A percentile compares a stretch with the other conserved stretches of the same genome.
phyloP scores from a whole-genome alignment of 768 basidiomycete species.

The Lyophyllum decastes region DNA sequence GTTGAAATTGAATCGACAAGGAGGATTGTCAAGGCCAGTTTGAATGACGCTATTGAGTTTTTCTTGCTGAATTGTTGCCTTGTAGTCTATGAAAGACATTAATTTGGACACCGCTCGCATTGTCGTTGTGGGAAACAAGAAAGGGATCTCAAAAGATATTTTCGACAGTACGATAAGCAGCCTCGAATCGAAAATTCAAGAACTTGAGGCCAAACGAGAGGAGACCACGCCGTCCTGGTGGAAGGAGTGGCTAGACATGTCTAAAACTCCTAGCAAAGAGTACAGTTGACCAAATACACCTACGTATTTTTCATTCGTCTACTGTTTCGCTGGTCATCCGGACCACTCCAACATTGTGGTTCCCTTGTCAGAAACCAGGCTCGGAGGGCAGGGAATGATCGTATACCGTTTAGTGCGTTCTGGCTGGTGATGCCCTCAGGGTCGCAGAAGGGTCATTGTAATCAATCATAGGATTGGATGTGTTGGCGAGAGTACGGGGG shows the following conservation, averaged over 20 bases:
- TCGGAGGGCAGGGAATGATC: too few relatives aligned
- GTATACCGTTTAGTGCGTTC: too few relatives aligned
- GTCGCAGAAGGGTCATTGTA: too few relatives aligned
- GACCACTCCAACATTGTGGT: not conserved
- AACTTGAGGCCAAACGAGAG: constrained; percentile 19
- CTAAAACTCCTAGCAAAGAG: not conserved
- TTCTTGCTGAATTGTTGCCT: not conserved
- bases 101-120: not conserved
- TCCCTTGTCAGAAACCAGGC: not conserved
- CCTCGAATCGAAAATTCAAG: constrained; percentile 13
- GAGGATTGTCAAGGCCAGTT: constrained; percentile 5
- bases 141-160: not conserved
- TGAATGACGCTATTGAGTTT: not conserved
- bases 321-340: too few relatives aligned
- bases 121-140: not conserved
- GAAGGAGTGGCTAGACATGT: constrained; percentile 24
- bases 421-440: too few relatives aligned
- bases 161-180: constrained; percentile 19
- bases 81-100: constrained; percentile 6
- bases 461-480: too few relatives aligned
- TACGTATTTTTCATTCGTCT: not conserved
- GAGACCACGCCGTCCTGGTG: constrained; percentile 28
- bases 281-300: not conserved
- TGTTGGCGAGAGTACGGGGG: too few relatives aligned
- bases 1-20: constrained; percentile 24